These are phyloP conservation scores for Pichia sp. DNA, from an alignment of 1,139 yeast genomes.

Conservation along the genomic window DNA sequence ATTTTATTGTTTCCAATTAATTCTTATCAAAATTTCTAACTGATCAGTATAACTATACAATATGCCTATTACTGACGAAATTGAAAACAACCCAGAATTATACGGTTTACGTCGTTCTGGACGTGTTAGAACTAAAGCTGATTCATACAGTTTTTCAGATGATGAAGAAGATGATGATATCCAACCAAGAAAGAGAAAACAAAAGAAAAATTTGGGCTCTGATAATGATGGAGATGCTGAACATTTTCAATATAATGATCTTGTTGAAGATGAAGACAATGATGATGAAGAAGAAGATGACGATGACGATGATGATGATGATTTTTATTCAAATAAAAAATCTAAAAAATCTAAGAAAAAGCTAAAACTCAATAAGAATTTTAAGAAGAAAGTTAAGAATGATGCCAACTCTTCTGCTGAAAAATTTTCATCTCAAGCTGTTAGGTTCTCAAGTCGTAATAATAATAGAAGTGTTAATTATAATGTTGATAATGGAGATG, in stretches of 20 bases:
- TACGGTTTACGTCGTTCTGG: constrained; percentile 88
- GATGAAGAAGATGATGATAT: constrained; percentile 29
- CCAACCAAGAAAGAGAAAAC: constrained; percentile 27
- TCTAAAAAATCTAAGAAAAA: constrained; percentile 10
- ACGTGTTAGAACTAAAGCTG: constrained; percentile 47
- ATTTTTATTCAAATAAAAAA: constrained; percentile 23
- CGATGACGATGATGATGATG: constrained; percentile 33
- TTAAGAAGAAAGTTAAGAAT: constrained; percentile 16
- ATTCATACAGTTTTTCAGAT: constrained; percentile 17
- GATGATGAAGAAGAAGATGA: constrained; percentile 31
- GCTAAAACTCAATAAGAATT: constrained; percentile 8
- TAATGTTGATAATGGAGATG: constrained; percentile 63
- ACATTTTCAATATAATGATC: constrained; percentile 21
- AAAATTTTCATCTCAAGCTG: constrained; percentile 9
- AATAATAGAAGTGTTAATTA: constrained; percentile 60
- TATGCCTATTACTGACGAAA: constrained; percentile 36
- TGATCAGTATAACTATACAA: not conserved
- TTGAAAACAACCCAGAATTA: constrained; percentile 69
- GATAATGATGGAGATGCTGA: constrained; percentile 24
- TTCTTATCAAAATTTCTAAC: no score
- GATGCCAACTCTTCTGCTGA: constrained; percentile 5
- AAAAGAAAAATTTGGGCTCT: constrained; percentile 16
- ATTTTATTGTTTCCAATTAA: no score
- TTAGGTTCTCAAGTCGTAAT: constrained; percentile 76
- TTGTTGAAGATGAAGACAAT: constrained; percentile 29